Evolutionary conservation across 768 basidiomycete genomes (phyloP).

Genomic region (Coprinopsis marcescibilis): DNA sequence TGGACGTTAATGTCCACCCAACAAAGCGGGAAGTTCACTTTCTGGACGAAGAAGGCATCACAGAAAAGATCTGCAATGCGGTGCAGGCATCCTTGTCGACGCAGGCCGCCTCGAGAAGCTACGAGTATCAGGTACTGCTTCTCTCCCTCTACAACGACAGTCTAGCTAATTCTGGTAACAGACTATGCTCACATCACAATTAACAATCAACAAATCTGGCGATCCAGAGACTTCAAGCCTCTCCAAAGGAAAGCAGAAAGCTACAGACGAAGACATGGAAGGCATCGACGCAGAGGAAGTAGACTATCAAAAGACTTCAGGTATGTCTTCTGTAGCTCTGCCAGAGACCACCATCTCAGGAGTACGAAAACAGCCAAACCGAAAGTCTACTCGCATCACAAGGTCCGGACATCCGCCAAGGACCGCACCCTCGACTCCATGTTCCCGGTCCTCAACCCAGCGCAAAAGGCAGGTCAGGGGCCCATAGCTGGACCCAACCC

Average conservation of each 20-base stretch:
- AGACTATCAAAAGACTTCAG: slow-evolving; percentile 17
- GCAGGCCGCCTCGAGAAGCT: slow-evolving; percentile 60
- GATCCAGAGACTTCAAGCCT: slow-evolving; percentile 26
- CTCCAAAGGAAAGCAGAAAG: slow-evolving; percentile 37
- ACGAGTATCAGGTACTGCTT: slow-evolving; percentile 60
- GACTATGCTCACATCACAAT: slow-evolving; percentile 47
- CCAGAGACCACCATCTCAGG: too few species aligned
- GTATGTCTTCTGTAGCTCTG: slow-evolving; percentile 9
- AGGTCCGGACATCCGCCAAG: slow-evolving; percentile 83
- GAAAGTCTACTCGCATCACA: slow-evolving; percentile 73
- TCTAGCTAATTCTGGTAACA: slow-evolving; percentile 18
- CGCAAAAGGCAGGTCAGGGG: slow-evolving; percentile 22
- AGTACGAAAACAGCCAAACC: too few species aligned
- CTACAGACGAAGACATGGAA: slow-evolving; percentile 18
- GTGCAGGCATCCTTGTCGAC: slow-evolving; percentile 62
- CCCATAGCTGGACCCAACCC: too few species aligned
- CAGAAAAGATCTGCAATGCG: slow-evolving; percentile 66
- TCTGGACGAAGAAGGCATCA: slow-evolving; percentile 83
- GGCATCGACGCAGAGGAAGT: slow-evolving; percentile 21
- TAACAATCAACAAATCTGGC: slow-evolving; percentile 28
- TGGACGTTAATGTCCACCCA: slow-evolving; percentile 97
- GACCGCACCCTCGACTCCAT: slow-evolving; percentile 94
- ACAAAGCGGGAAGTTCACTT: slow-evolving; percentile 98
- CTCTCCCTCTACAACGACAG: neutral
- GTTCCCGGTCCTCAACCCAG: slow-evolving; percentile 67